phyloP scores from a whole-genome alignment of 345 rosid genomes.

The Melastoma malabathricum region DNA sequence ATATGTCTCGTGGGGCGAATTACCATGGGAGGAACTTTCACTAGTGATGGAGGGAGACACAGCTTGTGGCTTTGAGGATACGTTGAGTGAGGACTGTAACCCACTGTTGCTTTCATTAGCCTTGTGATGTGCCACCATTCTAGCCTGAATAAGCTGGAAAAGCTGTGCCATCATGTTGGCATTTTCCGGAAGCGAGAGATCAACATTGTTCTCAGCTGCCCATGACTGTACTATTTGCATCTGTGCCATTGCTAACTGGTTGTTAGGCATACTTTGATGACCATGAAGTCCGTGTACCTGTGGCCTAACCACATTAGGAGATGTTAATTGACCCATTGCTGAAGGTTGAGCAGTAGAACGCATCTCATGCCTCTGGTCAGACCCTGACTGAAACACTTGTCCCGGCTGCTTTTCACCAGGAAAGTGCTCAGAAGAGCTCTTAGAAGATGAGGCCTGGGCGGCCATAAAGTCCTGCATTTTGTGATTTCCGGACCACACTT shows the following conservation, averaged over 20 bases:
- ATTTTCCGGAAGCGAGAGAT: conserved; percentile 83
- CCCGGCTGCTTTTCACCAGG: conserved; percentile 60
- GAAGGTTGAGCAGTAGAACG: conserved; percentile 38
- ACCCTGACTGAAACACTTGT: conserved; percentile 29
- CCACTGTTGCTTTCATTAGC: conserved; percentile 44
- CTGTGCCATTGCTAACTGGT: conserved; percentile 65
- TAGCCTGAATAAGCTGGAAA: conserved; percentile 63
- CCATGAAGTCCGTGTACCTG: conserved; percentile 49
- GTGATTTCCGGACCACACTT: conserved; percentile 40
- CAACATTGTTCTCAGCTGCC: conserved; percentile 80
- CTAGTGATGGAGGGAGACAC: conserved; percentile 55
- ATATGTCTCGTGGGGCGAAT: conserved; percentile 66
- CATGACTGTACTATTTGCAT: conserved; percentile 72
- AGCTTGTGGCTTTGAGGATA: conserved; percentile 55
- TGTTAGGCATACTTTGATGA: conserved; percentile 47
- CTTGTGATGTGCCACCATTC: conserved; percentile 72
- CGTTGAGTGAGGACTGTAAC: conserved; percentile 39
- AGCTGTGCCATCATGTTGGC: conserved; percentile 77
- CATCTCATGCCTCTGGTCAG: conserved; percentile 54
- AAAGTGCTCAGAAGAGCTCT: conserved; percentile 51
- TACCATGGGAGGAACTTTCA: conserved; percentile 60
- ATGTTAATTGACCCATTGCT: conserved; percentile 40
- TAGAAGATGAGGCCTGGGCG: conserved; percentile 77
- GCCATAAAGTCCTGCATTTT: conserved; percentile 77
- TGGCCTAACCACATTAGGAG: conserved; percentile 46